A percentile compares a stretch with the other conserved stretches of the same genome.
phyloP scores from a whole-genome alignment of 2,329 filamentous ascomycete species.

The Periconia sp. region DNA sequence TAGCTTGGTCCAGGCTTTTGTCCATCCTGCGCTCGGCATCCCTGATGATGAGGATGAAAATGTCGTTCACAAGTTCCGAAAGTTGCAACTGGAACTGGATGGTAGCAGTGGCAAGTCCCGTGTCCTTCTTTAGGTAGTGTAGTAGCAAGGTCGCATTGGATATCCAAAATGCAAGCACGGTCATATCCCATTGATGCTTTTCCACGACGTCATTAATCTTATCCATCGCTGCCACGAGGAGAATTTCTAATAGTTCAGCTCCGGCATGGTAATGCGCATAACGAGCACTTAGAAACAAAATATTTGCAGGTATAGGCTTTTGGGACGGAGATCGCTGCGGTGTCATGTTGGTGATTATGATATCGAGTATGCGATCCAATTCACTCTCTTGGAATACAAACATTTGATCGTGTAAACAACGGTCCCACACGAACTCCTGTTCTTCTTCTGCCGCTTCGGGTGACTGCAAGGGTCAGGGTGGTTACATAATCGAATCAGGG shows the following conservation, averaged over 20 bases:
- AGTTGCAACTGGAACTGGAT: slow-evolving; percentile 90
- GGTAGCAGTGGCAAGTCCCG: slow-evolving; percentile 76
- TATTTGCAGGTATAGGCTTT: slow-evolving; percentile 95
- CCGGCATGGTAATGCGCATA: slow-evolving; percentile 98
- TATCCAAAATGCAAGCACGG: slow-evolving; percentile 97
- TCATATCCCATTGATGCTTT: slow-evolving; percentile 98
- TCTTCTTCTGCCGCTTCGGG: slow-evolving; percentile 81
- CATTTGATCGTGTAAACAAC: slow-evolving; percentile 97
- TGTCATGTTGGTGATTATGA: slow-evolving; percentile 97
- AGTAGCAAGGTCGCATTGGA: slow-evolving; percentile 94
- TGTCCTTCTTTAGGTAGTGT: slow-evolving; percentile 95
- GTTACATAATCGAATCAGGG: slow-evolving; percentile 9
- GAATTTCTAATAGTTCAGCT: slow-evolving; percentile 75
- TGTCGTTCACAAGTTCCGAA: slow-evolving; percentile 94
- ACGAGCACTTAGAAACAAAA: slow-evolving; percentile 90
- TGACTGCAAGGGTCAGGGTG: slow-evolving; percentile 30
- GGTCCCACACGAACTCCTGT: slow-evolving; percentile 94
- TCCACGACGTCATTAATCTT: slow-evolving; percentile 98
- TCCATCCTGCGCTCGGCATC: slow-evolving; percentile 95
- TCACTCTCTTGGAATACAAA: slow-evolving; percentile 98
- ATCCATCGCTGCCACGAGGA: slow-evolving; percentile 85
- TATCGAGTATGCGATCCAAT: slow-evolving; percentile 86
- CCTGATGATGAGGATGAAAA: slow-evolving; percentile 95
- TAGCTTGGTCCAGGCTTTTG: slow-evolving; percentile 88
- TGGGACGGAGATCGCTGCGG: slow-evolving; percentile 94